phyloP scores from a whole-genome alignment of 176 grass and related monocot species.

The Themeda triandra region DNA sequence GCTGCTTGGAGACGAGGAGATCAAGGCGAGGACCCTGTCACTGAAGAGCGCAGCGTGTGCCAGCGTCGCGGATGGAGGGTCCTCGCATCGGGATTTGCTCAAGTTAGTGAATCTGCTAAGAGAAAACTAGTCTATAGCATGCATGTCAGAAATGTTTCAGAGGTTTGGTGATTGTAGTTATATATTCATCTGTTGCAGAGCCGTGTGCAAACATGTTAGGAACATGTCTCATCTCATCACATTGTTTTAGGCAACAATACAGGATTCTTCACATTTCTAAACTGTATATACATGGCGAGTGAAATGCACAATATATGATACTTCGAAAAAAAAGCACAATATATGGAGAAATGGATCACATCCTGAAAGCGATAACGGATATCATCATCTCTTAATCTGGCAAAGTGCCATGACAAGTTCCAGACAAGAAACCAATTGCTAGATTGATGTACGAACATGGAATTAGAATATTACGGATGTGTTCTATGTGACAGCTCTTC shows the following conservation, averaged over 20 bases:
- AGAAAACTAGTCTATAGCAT: neutral
- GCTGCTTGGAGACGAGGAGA: conserved; percentile 19
- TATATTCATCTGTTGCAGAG: neutral
- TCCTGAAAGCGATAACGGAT: neutral
- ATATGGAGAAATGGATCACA: no score
- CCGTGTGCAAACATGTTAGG: no score
- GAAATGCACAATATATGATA: no score
- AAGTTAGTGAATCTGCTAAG: conserved; percentile 30
- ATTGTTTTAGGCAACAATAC: no score
- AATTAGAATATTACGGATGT: no score
- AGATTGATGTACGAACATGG: neutral
- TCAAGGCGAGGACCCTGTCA: conserved; percentile 21
- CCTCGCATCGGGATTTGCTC: conserved; percentile 33
- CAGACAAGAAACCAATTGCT: neutral
- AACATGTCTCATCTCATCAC: no score
- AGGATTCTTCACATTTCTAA: neutral
- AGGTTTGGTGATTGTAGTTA: neutral
- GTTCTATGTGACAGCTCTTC: no score
- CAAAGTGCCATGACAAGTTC: neutral
- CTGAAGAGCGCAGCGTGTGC: conserved; percentile 30
- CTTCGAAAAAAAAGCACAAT: no score
- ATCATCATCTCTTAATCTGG: neutral
- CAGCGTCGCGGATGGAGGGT: conserved; percentile 31
- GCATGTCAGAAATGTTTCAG: neutral
- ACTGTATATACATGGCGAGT: neutral